These are phyloP conservation scores for Tolypocladium cylindrosporum DNA, from an alignment of 2,329 filamentous ascomycete genomes.

Conservation along the genomic window DNA sequence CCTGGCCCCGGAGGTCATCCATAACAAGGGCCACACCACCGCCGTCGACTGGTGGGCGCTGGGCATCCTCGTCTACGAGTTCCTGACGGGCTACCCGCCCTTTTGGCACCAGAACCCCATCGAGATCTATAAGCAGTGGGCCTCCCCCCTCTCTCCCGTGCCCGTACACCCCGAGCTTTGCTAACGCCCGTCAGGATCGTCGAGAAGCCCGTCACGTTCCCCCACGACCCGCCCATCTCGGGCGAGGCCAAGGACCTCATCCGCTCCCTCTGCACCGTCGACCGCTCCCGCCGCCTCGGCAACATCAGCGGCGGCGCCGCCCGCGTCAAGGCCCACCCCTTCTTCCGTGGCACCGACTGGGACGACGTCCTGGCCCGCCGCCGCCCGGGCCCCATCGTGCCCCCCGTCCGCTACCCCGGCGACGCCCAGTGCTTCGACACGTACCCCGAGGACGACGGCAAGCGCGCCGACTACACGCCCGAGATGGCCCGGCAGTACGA, in stretches of 20 bases:
- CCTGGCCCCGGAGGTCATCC: slow-evolving; percentile 74
- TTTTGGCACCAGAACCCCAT: slow-evolving; percentile 84
- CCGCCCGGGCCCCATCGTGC: slow-evolving; percentile 60
- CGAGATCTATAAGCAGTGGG: slow-evolving; percentile 73
- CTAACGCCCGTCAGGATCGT: slow-evolving; percentile 49
- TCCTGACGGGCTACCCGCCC: slow-evolving; percentile 73
- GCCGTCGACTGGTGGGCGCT: slow-evolving; percentile 86
- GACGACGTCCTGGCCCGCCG: slow-evolving; percentile 57
- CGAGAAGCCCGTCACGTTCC: slow-evolving; percentile 67
- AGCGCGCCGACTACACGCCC: slow-evolving; percentile 55
- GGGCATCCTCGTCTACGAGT: slow-evolving; percentile 76
- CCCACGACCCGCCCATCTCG: slow-evolving; percentile 55
- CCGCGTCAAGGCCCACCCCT: slow-evolving; percentile 65
- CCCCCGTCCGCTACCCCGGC: slow-evolving; percentile 60
- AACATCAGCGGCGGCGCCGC: slow-evolving; percentile 67
- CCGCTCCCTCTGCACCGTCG: slow-evolving; percentile 65
- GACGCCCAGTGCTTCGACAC: slow-evolving; percentile 76
- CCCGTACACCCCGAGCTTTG: background rate
- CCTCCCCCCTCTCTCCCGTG: background rate
- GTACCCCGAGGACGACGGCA: slow-evolving; percentile 67
- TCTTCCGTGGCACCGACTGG: slow-evolving; percentile 68
- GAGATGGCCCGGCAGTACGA: slow-evolving; percentile 64
- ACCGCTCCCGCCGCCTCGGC: slow-evolving; percentile 67
- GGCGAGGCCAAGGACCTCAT: slow-evolving; percentile 65
- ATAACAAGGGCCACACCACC: slow-evolving; percentile 66